phyloP scores from a whole-genome alignment of 2,329 filamentous ascomycete genomes.

The Apiospora aurea region DNA sequence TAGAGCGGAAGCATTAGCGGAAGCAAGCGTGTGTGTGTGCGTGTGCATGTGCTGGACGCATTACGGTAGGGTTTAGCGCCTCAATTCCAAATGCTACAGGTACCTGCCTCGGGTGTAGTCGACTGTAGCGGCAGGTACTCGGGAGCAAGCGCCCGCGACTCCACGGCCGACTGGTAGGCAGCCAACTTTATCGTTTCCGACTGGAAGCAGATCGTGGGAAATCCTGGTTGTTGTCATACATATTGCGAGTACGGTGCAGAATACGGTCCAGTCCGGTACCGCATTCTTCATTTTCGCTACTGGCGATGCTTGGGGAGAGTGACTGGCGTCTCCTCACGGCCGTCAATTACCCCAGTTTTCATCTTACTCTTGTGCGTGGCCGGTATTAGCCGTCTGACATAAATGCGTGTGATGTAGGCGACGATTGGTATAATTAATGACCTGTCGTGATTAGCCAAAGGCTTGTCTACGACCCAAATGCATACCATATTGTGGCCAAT shows the following conservation, averaged over 20 bases:
- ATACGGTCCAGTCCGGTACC: neutral
- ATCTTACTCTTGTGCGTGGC: neutral
- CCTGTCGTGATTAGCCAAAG: neutral
- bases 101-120: neutral
- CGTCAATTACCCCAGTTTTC: constrained; percentile 9
- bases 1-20: neutral
- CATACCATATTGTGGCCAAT: neutral
- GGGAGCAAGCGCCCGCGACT: constrained; percentile 8
- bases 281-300: neutral
- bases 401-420: neutral
- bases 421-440: neutral
- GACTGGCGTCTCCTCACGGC: neutral
- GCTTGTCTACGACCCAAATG: neutral
- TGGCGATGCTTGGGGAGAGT: neutral
- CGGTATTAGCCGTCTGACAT: constrained; percentile 12
- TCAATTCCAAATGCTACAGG: constrained; percentile 8
- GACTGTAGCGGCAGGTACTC: neutral
- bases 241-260: constrained; percentile 4
- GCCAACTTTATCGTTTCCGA: neutral
- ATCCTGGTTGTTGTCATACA: neutral
- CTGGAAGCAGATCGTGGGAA: neutral
- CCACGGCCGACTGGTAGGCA: neutral
- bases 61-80: constrained; percentile 18
- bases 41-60: neutral
- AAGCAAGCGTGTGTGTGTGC: neutral